These are phyloP conservation scores for Entoloma clypeatum DNA, from an alignment of 1,284 basidiomycete species.

Conservation along the genomic window DNA sequence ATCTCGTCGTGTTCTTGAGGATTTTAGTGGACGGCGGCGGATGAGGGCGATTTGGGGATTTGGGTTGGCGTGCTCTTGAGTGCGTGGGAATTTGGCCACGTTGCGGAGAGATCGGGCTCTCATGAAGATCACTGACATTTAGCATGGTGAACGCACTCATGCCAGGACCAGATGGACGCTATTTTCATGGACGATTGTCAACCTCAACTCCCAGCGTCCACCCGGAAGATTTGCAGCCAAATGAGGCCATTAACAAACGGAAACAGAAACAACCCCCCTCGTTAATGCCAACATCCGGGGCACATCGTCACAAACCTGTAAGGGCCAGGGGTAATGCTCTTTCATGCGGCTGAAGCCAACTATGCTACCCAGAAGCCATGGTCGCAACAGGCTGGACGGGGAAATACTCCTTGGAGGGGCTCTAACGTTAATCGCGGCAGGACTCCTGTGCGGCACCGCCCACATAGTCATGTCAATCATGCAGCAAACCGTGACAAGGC, in stretches of 20 bases:
- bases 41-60: slow-evolving; percentile 15
- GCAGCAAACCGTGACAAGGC: too few relatives aligned
- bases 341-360: background rate
- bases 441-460: slow-evolving; percentile 3
- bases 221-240: slow-evolving; percentile 26
- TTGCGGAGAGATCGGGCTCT: too few relatives aligned
- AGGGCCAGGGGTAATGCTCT: background rate
- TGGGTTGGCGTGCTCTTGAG: slow-evolving; percentile 4
- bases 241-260: slow-evolving; percentile 20
- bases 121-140: too few relatives aligned
- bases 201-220: slow-evolving; percentile 7
- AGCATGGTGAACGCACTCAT: too few relatives aligned
- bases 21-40: slow-evolving; percentile 26
- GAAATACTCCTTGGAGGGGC: slow-evolving; percentile 9
- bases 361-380: background rate
- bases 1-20: slow-evolving; percentile 43
- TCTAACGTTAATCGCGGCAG: background rate
- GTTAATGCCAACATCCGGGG: slow-evolving; percentile 6
- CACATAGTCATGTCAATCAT: background rate
- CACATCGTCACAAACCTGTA: background rate
- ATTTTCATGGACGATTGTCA: too few relatives aligned
- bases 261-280: slow-evolving; percentile 14
- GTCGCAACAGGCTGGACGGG: slow-evolving; percentile 9
- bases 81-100: slow-evolving; percentile 19
- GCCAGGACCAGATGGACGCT: too few relatives aligned